These are phyloP conservation scores for Fusarium domesticum DNA, from an alignment of 2,329 filamentous ascomycete species.

Conservation along the genomic window DNA sequence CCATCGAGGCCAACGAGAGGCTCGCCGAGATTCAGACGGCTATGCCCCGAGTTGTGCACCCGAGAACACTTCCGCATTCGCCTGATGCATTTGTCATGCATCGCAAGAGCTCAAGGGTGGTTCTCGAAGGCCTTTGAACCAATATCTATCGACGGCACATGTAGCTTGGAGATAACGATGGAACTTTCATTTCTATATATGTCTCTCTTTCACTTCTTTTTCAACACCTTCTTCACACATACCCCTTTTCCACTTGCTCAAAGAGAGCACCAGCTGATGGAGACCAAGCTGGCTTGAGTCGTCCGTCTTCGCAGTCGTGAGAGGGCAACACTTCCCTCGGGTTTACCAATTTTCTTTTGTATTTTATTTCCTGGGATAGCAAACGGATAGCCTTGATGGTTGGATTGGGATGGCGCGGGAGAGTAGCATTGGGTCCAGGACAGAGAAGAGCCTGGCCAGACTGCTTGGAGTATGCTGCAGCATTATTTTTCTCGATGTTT, in stretches of 20 bases:
- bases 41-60: constrained; percentile 47
- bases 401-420: not conserved
- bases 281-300: not conserved
- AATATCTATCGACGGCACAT: not conserved
- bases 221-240: not conserved
- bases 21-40: constrained; percentile 39
- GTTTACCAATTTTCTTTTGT: constrained; percentile 1
- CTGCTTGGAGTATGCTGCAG: not conserved
- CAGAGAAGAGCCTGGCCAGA: not conserved
- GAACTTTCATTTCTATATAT: not conserved
- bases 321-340: not conserved
- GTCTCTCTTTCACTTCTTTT: not conserved
- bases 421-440: not conserved
- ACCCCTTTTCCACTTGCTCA: not conserved
- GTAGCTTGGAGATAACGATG: not conserved
- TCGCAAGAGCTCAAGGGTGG: constrained; percentile 48
- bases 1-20: constrained; percentile 29
- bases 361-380: constrained; percentile 1
- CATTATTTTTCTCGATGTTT: not conserved
- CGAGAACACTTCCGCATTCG: constrained; percentile 27
- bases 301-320: not conserved
- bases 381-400: not conserved
- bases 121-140: constrained; percentile 43
- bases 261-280: not conserved
- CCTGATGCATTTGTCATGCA: constrained; percentile 43